Percentiles rank a stretch among this genome's conserved stretches.
These are phyloP conservation scores for Aureobasidium sp. DNA, from an alignment of 2,329 filamentous ascomycete species.

Conservation along the genomic window DNA sequence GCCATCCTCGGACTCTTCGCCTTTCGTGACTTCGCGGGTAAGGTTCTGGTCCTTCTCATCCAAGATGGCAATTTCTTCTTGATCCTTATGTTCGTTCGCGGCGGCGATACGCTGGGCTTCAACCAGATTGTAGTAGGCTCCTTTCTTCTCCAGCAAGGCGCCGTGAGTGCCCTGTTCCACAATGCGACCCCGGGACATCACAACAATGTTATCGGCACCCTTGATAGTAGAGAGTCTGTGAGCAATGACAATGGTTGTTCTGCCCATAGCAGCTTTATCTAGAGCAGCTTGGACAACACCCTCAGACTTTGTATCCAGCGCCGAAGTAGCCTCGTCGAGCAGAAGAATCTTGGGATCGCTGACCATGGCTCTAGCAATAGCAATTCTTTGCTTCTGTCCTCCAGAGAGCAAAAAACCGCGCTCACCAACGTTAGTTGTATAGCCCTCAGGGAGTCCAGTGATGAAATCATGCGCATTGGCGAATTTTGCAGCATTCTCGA, in stretches of 20 bases:
- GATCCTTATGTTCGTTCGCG: conserved; percentile 48
- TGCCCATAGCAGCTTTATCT: conserved; percentile 72
- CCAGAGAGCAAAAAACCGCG: conserved; percentile 86
- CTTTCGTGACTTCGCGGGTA: conserved; percentile 21
- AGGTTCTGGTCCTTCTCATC: conserved; percentile 22
- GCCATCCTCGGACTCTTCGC: conserved; percentile 35
- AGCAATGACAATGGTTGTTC: conserved; percentile 93
- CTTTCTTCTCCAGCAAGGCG: conserved; percentile 58
- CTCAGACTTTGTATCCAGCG: conserved; percentile 89
- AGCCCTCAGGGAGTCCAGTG: conserved; percentile 69
- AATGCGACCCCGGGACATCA: conserved; percentile 78
- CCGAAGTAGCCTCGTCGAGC: conserved; percentile 90
- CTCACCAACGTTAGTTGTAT: conserved; percentile 92
- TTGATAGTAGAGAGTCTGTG: conserved; percentile 90
- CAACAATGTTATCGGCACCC: conserved; percentile 90
- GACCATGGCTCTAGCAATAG: conserved; percentile 83
- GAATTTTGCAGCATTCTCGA: conserved; percentile 76
- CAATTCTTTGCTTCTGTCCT: conserved; percentile 94
- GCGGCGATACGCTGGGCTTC: conserved; percentile 75
- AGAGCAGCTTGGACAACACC: conserved; percentile 89
- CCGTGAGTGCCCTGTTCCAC: conserved; percentile 88
- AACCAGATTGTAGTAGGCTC: conserved; percentile 77
- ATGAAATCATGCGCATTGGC: conserved; percentile 96
- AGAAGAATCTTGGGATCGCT: conserved; percentile 87
- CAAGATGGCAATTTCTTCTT: conserved; percentile 30